Base-by-base conservation (phyloP, 352 stramenopile species). In the Phytophthora boehmeriae region DNA sequence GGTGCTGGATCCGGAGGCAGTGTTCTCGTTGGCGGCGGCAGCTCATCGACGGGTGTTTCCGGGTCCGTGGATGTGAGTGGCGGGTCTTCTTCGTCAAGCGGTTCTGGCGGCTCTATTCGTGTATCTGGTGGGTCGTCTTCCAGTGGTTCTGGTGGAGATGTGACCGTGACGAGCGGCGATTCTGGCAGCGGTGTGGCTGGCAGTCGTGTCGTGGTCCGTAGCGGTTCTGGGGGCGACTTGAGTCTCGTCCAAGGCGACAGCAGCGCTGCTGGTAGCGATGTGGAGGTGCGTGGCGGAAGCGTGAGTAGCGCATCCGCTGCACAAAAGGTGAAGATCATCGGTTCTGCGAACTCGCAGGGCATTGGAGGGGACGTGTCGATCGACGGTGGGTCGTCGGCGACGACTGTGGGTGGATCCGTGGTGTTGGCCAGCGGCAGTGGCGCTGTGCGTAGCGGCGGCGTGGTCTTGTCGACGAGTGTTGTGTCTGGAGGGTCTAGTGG, bases 61-160 rank as follows among this genome's bases (percentile, higher is more conserved):
- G 64, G 64, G 11, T 35, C 17, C 6, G 34, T 48, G 1, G 19
- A 14, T 0, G n/a, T 68, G 5, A 14, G 19, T 22, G 57, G 38
- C 41, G 57, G 57, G 1, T 35, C n/a, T 43, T 46, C 57, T 25
- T 54, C 57, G n/a, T 34, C 48, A 8, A 59, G 57, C 41, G 57
- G 57, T 1, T 43, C 48, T 13, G 61, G 53, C 13, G 52, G 46
- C 3, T 23, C 51, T 43, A 36, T 58, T 11, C 32, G 17, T 14
- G 42, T 59, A 16, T 57, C 44, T 25, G 61, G 61, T 27, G 47
- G 41, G 0, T 68, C 60, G 36, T 57, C 52, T 27, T 19, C 34
- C 1, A 59, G 60, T 30, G 53, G 46, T 9, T 27, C 44, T 36
- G 56, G 63, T n/a, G 57, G 49, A 2, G 30, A 59, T 8, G 50